These are phyloP conservation scores for Lolium perenne DNA, from an alignment of 176 grass and related monocot genomes.

Conservation along the genomic window DNA sequence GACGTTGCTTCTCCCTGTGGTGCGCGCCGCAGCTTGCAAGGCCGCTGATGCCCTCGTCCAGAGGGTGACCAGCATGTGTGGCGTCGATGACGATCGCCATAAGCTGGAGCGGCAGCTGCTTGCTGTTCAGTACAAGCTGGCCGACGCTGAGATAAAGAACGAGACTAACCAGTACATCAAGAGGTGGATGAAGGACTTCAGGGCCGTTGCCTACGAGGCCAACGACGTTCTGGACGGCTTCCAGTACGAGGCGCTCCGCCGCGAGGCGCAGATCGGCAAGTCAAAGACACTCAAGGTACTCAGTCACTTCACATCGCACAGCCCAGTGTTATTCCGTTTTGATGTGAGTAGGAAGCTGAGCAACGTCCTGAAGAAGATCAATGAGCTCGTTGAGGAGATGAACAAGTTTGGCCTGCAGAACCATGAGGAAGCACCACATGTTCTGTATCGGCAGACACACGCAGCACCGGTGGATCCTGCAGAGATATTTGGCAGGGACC, in stretches of 20 bases:
- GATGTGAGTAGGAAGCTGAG: slow-evolving; percentile 8
- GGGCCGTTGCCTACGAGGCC: slow-evolving; percentile 38
- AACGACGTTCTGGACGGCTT: slow-evolving; percentile 57
- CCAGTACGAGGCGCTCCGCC: slow-evolving; percentile 37
- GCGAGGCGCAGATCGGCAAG: neutral
- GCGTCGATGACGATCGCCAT: neutral
- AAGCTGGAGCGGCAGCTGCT: neutral
- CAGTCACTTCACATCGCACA: neutral
- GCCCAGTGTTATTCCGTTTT: neutral
- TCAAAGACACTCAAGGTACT: neutral
- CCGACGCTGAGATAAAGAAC: neutral
- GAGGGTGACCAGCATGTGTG: neutral
- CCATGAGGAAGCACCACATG: neutral
- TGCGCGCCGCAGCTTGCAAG: neutral
- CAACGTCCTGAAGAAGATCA: neutral
- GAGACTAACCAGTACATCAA: neutral
- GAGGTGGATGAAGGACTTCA: slow-evolving; percentile 37
- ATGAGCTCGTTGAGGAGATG: neutral
- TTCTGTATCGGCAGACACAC: neutral
- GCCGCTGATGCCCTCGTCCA: neutral
- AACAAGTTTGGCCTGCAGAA: neutral
- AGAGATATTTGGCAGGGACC: slow-evolving; percentile 17
- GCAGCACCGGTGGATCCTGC: neutral
- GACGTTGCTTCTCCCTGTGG: neutral
- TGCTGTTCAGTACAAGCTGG: neutral